Conservation (phyloP, 495 filamentous ascomycete species). For the Darksidea phi region DNA sequence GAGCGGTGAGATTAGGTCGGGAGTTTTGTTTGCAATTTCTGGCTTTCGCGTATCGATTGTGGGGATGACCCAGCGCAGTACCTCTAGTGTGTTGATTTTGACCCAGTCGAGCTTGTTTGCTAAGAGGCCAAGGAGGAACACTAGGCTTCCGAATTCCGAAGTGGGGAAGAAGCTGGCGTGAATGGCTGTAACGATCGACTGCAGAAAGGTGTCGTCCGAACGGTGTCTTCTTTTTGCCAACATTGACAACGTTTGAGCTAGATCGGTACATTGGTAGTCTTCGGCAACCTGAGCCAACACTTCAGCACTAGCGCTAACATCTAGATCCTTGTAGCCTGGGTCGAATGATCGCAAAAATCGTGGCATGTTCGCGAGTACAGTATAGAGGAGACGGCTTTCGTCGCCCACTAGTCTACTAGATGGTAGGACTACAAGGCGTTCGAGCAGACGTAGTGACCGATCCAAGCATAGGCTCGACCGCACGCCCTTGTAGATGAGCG, state of each 20-base stretch:
- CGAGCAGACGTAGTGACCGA: conserved; percentile 70
- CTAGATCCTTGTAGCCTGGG: conserved; percentile 53
- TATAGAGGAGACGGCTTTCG: conserved; percentile 76
- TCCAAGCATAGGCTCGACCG: conserved; percentile 81
- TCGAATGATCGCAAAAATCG: conserved; percentile 81
- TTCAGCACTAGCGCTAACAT: conserved; percentile 61
- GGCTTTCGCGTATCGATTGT: conserved; percentile 90
- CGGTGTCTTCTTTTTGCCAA: conserved; percentile 70
- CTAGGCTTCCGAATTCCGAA: conserved; percentile 77
- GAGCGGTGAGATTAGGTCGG: conserved; percentile 91
- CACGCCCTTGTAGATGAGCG: conserved; percentile 83
- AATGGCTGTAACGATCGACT: conserved; percentile 71
- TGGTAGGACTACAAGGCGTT: conserved; percentile 75
- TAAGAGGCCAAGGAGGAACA: conserved; percentile 87
- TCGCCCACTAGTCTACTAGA: conserved; percentile 79
- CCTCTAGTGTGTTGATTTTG: conserved; percentile 85
- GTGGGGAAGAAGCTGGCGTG: conserved; percentile 78
- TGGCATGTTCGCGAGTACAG: conserved; percentile 84
- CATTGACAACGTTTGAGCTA: conserved; percentile 62
- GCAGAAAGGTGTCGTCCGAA: conserved; percentile 73
- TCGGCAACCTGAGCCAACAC: conserved; percentile 71
- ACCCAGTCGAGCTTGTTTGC: conserved; percentile 87
- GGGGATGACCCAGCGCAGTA: conserved; percentile 81
- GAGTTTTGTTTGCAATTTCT: conserved; percentile 86
- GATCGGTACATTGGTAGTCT: conserved; percentile 56